Conservation (phyloP, 257 asterid genomes). For the Capsicum pubescens region DNA sequence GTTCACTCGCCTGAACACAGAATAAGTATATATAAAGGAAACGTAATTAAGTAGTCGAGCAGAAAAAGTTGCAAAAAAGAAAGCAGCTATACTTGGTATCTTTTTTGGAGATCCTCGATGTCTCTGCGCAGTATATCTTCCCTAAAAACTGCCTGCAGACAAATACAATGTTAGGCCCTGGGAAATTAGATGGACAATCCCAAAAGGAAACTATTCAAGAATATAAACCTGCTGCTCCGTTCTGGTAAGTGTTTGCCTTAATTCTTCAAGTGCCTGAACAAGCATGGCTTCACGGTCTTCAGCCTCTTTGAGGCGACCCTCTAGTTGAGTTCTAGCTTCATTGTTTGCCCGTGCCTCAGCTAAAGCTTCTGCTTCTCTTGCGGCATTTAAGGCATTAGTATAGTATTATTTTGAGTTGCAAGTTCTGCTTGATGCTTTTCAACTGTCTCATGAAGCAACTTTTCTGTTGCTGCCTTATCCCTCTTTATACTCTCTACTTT, state of each 20-base stretch:
- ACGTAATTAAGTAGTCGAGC: constrained; percentile 26
- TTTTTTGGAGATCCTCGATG: constrained; percentile 93
- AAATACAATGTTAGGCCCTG: constrained; percentile 23
- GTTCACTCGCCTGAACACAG: constrained; percentile 83
- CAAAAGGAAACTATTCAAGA: neutral
- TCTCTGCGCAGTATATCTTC: constrained; percentile 97
- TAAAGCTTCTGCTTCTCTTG: constrained; percentile 96
- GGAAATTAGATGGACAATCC: neutral
- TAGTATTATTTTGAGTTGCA: constrained; percentile 82
- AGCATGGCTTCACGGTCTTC: constrained; percentile 59
- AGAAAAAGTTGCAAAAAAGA: neutral
- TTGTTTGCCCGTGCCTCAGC: constrained; percentile 89
- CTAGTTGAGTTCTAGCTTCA: constrained; percentile 94
- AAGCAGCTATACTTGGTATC: constrained; percentile 68
- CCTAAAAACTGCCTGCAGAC: constrained; percentile 80
- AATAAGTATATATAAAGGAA: constrained; percentile 14
- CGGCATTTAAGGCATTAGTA: constrained; percentile 78
- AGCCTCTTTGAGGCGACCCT: constrained; percentile 57
- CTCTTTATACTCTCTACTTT: constrained; percentile 90
- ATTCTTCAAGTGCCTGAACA: constrained; percentile 62
- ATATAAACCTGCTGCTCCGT: constrained; percentile 83
- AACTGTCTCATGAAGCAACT: constrained; percentile 89
- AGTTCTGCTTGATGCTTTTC: constrained; percentile 94
- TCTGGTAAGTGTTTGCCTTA: constrained; percentile 60
- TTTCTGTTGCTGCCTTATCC: constrained; percentile 97